Evolutionary conservation across 768 basidiomycete species (phyloP), one percentile per base, ranked within the genome.

Genomic region (Termitomyces sp.): DNA sequence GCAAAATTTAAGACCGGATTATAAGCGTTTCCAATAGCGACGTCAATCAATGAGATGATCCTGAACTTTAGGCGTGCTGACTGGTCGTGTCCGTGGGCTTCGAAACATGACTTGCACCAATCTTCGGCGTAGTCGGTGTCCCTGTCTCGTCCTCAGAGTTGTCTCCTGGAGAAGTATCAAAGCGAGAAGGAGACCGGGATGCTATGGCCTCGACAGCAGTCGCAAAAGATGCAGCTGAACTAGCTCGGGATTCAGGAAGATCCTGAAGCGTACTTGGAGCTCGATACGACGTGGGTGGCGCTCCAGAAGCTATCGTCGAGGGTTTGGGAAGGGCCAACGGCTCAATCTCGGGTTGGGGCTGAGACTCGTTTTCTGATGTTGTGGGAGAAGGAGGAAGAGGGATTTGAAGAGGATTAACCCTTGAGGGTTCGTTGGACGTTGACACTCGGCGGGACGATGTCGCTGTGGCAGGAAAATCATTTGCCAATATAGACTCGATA

Each of bases 171-270:
- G 22, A 18, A 24, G 27, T 43, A 27, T 46, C 33, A 13, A 34
- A 42, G 12, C 39, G 42, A 18, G 60, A 58, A 3, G 60, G 57
- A 0, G 56, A 55, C 2, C 64, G 60, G 26, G 62, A 26, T 18
- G 59, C 39, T 54, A 76, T 56, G 4, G 71, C 68, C 47, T 74
- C 73, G 1, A 55, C 56, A 1, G 74, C 74, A 9, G 74, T 76
- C 2, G 72, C 72, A 58, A 68, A 76, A 2, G 72, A 70, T 27
- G 65, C 64, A 30, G 65, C 55, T 13, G 73, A 71, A 53, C 67
- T 68, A 8, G 67, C 56, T 61, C 72, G 53, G 16, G 66, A 67
- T 20, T 20, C 42, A 6, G 62, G 58, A 5, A 58, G 53, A n/a
- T 20, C 24, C 5, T 57, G 55, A 30, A 55, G 53, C 10, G 27